Evolutionary conservation across 2,329 filamentous ascomycete species (phyloP), one percentile per base, ranked within the genome.

Genomic region (Sporothrix protearum): DNA sequence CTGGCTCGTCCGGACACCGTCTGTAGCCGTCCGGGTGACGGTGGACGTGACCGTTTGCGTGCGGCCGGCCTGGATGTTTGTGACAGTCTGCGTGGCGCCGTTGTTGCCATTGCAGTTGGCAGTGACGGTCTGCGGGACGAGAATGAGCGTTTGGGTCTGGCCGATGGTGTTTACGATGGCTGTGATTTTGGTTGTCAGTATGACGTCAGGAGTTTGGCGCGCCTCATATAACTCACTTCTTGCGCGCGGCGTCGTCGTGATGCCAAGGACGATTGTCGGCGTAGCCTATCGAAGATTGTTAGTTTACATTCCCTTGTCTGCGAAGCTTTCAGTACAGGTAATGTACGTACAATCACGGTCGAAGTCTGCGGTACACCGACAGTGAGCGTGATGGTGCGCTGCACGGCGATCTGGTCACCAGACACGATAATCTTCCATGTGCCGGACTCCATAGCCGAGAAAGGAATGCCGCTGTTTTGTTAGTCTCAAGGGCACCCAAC

Each of bases 391-490:
- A 81, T 77, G 14, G 75, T 77, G 63, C 80, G 79, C 73, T 81
- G 80, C 22, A 80, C 77, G 3, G 78, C 78, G 25, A 82, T 77
- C 72, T 79, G 78, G 33, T 76, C 70, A 22, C 80, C 80, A n/a
- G 77, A 75, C 30, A 82, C 73, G 28, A 81, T 76, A 59, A 82
- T 81, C 75, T 75, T 81, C 78, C 80, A 81, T 57, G 75, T 73
- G 19, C 80, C 80, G 0, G 80, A 79, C 42, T 71, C 72, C 80
- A 82, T 81, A 19, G 77, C 76, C 14, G 80, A 81, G 74, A 77
- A 81, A 0, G 77, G 78, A 49, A 82, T 81, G 53, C 78, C 76
- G 68, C 80, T 81, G 36, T 16, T 45, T 45, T 45, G 59, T 64
- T 64, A 64, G 36, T n/a, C 2, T 10, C 3, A 39, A 28, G 10